Conservation (phyloP, 257 asterid genomes). For the Capsicum pubescens region DNA sequence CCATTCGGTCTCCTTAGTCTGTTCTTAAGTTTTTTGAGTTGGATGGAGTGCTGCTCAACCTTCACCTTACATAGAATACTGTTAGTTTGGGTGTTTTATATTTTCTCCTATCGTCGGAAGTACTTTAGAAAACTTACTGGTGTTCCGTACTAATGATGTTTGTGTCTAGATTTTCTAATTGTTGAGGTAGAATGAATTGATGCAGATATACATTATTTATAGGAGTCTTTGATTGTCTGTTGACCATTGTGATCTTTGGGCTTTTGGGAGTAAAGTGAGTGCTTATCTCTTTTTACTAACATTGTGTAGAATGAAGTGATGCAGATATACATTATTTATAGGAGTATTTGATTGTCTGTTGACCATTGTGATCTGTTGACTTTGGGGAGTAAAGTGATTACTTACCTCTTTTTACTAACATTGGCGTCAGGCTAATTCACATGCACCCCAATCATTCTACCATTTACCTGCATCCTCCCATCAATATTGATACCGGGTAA, state of each 20-base stretch:
- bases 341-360: background rate
- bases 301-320: background rate
- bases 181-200: background rate
- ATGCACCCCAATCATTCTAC: background rate
- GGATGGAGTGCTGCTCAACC: conserved; percentile 61
- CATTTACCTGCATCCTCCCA: background rate
- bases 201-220: background rate
- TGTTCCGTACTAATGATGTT: background rate
- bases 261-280: background rate
- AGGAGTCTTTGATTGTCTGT: conserved; percentile 3
- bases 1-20: conserved; percentile 23
- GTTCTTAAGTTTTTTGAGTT: conserved; percentile 54
- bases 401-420: background rate
- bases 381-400: conserved; percentile 9
- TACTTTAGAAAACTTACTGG: background rate
- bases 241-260: conserved; percentile 7
- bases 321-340: background rate
- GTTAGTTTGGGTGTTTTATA: background rate
- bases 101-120: background rate
- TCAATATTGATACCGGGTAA: background rate
- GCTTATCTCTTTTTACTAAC: background rate
- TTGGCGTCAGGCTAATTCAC: conserved; percentile 9
- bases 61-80: conserved; percentile 53
- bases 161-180: background rate
- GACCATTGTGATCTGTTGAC: background rate